Evolutionary conservation across 495 filamentous ascomycete genomes (phyloP), one percentile per base, ranked within the genome.

Genomic region (Penicillium coprophilum): DNA sequence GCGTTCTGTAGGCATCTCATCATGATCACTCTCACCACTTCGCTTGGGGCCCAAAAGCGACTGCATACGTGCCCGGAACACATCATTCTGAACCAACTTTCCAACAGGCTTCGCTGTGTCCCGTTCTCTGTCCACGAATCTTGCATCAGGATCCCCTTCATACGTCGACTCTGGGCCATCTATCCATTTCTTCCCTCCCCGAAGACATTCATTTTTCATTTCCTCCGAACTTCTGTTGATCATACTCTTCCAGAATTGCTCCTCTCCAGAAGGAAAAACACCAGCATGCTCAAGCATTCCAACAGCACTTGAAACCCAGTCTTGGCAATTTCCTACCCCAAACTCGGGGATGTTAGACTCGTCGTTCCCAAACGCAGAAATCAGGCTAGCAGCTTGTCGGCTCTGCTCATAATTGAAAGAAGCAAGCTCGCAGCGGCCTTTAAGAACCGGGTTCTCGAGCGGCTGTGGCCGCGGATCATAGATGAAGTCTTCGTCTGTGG

Each of bases 111-210:
- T 45, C 23, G n/a, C 43, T 27, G 13, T n/a, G 8, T 7, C 34
- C 43, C 12, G 23, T 27, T 45, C 43, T 28, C 13, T 13, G 24
- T 28, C 43, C 12, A 6, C 2, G 28, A 45, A 45, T 3, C 6
- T 45, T 45, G 43, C 43, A 45, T 45, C 43, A 4, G 43, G 43
- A 13, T 45, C 23, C 12, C 43, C 43, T 27, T 45, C 43, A 45
- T 28, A 45, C 43, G 43, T 45, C 21, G 43, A 28, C 23, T 45
- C 23, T 12, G 43, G 21, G 10, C 23, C 43, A 45, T 45, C 43
- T 45, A 27, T 45, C 43, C 43, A 45, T n/a, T n/a, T 45, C 43
- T 27, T 45, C 4, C 2, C 23, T 11, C 6, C 13, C 6, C 1
- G 23, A 3, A 45, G 23, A 45, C 43, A 45, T 23, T n/a, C 43